Conservation (phyloP, 805 yeast species). For the Nakazawaea siamensis region DNA sequence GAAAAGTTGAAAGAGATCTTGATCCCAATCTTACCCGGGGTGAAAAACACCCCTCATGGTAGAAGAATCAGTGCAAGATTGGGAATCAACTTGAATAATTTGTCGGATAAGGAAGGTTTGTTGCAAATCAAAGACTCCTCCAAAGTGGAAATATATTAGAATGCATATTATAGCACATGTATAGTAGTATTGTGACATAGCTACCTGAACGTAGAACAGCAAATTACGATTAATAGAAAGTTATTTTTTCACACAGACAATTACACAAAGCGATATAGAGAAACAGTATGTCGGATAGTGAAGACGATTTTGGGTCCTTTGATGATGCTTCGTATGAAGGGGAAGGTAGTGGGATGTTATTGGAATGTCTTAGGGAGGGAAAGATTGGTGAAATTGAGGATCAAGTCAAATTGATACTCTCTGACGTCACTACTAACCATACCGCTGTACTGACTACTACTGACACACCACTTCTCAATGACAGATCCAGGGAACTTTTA, state of each 20-base stretch:
- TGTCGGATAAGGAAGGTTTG: not conserved
- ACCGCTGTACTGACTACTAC: no score
- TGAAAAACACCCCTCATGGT: conserved; percentile 93
- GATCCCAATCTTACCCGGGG: conserved; percentile 69
- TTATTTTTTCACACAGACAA: no score
- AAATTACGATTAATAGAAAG: no score
- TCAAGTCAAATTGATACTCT: no score
- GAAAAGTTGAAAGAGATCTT: conserved; percentile 47
- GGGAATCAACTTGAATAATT: conserved; percentile 19
- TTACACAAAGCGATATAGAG: no score
- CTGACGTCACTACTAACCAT: no score
- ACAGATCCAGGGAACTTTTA: conserved; percentile 4
- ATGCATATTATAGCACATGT: not conserved
- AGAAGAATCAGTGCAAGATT: conserved; percentile 74
- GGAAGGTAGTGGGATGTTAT: no score
- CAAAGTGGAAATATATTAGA: not conserved
- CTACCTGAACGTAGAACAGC: no score
- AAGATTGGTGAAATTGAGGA: no score
- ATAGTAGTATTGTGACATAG: not conserved
- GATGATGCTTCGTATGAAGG: conserved; percentile 10
- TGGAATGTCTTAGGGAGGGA: no score
- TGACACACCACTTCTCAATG: conserved; percentile 3
- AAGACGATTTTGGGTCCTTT: conserved; percentile 11
- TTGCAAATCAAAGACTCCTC: not conserved
- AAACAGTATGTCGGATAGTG: no score